Conservation (phyloP, 2,329 filamentous ascomycete genomes). For the Microsporum ferrugineum region DNA sequence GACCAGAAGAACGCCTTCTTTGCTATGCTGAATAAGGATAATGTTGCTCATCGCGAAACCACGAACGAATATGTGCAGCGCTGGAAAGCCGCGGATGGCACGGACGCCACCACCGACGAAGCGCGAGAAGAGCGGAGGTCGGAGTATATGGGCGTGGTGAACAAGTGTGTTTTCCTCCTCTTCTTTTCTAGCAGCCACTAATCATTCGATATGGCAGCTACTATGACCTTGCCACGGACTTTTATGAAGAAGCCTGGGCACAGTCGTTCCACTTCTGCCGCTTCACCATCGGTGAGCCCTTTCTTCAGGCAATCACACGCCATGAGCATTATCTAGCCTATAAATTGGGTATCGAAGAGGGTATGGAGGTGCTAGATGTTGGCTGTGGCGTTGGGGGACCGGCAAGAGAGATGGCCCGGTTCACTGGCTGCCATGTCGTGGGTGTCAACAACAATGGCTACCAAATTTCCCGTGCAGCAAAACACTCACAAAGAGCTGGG, state of each 20-base stretch:
- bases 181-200: neutral
- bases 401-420: conserved; percentile 90
- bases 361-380: conserved; percentile 85
- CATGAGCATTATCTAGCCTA: conserved; percentile 97
- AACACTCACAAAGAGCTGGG: conserved; percentile 71
- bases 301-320: conserved; percentile 81
- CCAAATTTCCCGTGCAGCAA: conserved; percentile 82
- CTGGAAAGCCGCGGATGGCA: conserved; percentile 6
- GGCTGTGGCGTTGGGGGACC: conserved; percentile 94
- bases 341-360: conserved; percentile 71
- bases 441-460: conserved; percentile 99
- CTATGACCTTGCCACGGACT: conserved; percentile 92
- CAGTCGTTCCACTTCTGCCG: conserved; percentile 97
- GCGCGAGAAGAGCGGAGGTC: conserved; percentile 2
- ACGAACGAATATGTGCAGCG: conserved; percentile 6
- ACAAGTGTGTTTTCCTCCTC: conserved; percentile 3
- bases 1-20: conserved; percentile 8
- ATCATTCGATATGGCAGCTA: conserved; percentile 46
- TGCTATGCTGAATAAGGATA: conserved; percentile 9
- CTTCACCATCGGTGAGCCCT: conserved; percentile 74
- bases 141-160: conserved; percentile 8
- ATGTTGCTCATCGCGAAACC: conserved; percentile 4
- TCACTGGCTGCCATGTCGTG: conserved; percentile 75
- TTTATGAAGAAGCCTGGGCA: conserved; percentile 96
- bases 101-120: conserved; percentile 6